These are phyloP conservation scores for Chytriomyces hyalinus DNA, from an alignment of 192 early-diverging fungal genomes.

Conservation along the genomic window DNA sequence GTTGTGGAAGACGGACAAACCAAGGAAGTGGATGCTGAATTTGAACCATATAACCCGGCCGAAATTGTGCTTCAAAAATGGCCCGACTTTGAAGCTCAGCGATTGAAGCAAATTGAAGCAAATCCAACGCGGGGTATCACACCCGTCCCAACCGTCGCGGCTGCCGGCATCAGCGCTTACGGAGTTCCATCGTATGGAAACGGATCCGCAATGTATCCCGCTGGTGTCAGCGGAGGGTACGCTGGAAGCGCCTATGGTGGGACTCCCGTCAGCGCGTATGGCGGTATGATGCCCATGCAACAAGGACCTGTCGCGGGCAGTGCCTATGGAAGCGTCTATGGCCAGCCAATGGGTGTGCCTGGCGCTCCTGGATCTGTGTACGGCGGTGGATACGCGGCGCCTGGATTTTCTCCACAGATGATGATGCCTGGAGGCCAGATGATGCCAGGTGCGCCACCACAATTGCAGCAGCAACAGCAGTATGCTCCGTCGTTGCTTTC, in stretches of 20 bases:
- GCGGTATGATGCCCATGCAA: constrained; percentile 6
- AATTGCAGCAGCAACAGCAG: constrained; percentile 2
- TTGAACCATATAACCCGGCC: constrained; percentile 83
- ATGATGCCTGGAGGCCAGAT: not conserved
- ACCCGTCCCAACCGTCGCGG: constrained; percentile 17
- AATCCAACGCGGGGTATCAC: constrained; percentile 16
- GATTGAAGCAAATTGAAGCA: constrained; percentile 30
- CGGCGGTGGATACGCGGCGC: constrained; percentile 13
- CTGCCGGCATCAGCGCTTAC: constrained; percentile 1
- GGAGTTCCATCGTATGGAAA: not conserved
- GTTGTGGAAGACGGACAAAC: constrained; percentile 81
- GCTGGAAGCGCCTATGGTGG: constrained; percentile 13
- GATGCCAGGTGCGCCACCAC: not conserved
- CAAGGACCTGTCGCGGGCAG: not conserved
- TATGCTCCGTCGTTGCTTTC: constrained; percentile 16
- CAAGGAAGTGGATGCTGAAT: constrained; percentile 43
- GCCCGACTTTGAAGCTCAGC: constrained; percentile 79
- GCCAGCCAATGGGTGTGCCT: not conserved
- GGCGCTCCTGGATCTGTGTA: constrained; percentile 41
- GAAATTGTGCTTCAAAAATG: constrained; percentile 84
- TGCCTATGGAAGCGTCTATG: constrained; percentile 31
- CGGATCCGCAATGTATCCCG: not conserved
- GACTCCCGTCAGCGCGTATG: constrained; percentile 38
- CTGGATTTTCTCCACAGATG: constrained; percentile 22
- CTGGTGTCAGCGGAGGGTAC: not conserved